Base-by-base conservation (phyloP, 768 basidiomycete species). In the Pleurotus platypus region DNA sequence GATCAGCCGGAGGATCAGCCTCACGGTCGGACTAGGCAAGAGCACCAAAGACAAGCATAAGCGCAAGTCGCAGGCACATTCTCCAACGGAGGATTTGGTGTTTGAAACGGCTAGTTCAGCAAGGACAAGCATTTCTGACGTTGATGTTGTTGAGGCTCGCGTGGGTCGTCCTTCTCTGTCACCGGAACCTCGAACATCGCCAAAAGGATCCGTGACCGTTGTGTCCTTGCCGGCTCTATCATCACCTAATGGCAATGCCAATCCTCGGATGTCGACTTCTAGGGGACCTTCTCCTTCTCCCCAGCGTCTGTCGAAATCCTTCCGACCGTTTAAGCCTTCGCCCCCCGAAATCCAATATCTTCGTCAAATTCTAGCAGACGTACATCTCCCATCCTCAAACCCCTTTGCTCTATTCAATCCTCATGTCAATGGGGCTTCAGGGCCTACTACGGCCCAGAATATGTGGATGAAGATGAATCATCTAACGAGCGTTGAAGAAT, bases 401-500 rank as follows among this genome's bases (percentile, higher is more conserved):
- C 79, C 84, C 1, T 82, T 86, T 57, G 71, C 77, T 2, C 69
- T 84, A 35, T 76, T 84, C 60, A 77, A 78, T 60, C 74, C 74
- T 2, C 46, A 63, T 43, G 57, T 50, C 48, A n/a, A 55, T 60
- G 35, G 8, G 48, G 53, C 60, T 55, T 26, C 64, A 5, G 63
- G 57, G 53, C 58, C 42, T 13, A 49, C 60, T 35, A 57, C 56
- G 6, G 64, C 62, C 49, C 73, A 46, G 71, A 78, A 73, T 46
- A 70, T 72, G 59, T 78, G 80, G 69, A 66, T 81, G 55, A 78
- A 77, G 59, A 67, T 73, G 51, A 76, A 73, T 20, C 78, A 80
- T 43, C 72, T 85, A 9, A 77, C 81, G 5, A 82, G 85, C 0
- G 74, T 88, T 24, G 89, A 91, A 64, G 92, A 94, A 57, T 92